Evolutionary conservation across 1,139 yeast species (phyloP), one percentile per base, ranked within the genome.

Genomic region (Scheffersomyces segobiensis): DNA sequence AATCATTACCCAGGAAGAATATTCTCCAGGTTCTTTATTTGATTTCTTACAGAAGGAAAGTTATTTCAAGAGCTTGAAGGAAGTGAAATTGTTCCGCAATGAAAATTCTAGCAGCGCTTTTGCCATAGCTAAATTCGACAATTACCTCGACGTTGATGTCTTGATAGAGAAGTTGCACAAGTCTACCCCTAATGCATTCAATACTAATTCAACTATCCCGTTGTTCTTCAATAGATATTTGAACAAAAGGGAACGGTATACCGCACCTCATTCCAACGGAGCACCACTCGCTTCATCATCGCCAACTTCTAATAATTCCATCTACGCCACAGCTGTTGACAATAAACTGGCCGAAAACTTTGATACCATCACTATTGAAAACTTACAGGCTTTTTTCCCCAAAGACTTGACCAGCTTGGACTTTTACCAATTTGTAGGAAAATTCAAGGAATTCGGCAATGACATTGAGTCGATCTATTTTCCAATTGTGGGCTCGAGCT

Each of bases 311-410:
- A 26, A 50, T 10, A 48, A 19, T 39, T 50, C 48, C 21, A 53
- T 42, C 46, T 42, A 53, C 26, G 26, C 21, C 8, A 48, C 50
- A 5, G 12, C 26, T 18, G 50, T 24, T 4, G 50, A 48, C 17
- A 17, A 21, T 24, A 48, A 48, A 24, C 21, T 24, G n/a, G 21
- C 50, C 12, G 50, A 48, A 50, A 60, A 52, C 8, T 63, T 73
- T 62, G 78, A 79, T 54, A 78, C 80, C 54, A 68, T 84, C 3
- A 75, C 81, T 52, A 65, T 84, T 42, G 85, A 82, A 62, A 82
- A 82, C 63, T 71, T 84, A 56, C 71, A 69, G 20, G 65, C 69
- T 4, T 73, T 78, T 57, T 68, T 76, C 22, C 70, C 76, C 2
- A 65, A 60, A 46, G 59, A 59, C 2, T 59, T 69, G 2, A 57